Percentiles rank a stretch among this genome's conserved stretches.
phyloP scores from a whole-genome alignment of 2,329 filamentous ascomycete species.

The Dothideomycetes sp. region DNA sequence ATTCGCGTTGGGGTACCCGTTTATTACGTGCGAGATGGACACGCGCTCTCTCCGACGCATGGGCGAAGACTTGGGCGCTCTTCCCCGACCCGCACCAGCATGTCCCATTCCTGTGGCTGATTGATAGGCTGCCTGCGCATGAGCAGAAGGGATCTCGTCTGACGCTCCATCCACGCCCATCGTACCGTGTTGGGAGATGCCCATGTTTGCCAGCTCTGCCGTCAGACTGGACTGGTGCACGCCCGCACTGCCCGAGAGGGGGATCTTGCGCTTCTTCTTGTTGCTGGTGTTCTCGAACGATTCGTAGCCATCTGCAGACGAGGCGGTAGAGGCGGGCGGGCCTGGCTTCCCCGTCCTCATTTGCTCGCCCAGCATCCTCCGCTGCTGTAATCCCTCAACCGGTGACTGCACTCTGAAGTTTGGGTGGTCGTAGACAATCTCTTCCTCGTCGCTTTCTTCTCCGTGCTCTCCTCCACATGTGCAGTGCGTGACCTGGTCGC shows the following conservation, averaged over 20 bases:
- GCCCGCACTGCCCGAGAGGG: conserved; percentile 65
- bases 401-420: conserved; percentile 29
- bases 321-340: conserved; percentile 46
- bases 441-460: conserved; percentile 54
- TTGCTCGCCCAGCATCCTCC: neutral
- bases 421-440: conserved; percentile 29
- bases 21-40: neutral
- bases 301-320: conserved; percentile 80
- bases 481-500: conserved; percentile 35
- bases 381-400: conserved; percentile 14
- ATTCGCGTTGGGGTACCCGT: neutral
- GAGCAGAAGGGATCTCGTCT: conserved; percentile 28
- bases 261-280: conserved; percentile 98
- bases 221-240: conserved; percentile 48
- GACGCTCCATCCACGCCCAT: conserved; percentile 24
- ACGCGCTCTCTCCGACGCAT: neutral
- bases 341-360: conserved; percentile 18
- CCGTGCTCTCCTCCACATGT: conserved; percentile 35
- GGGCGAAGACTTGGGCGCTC: conserved; percentile 21
- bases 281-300: conserved; percentile 98
- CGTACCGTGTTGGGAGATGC: no score
- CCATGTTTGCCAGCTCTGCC: conserved; percentile 54
- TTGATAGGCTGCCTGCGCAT: conserved; percentile 39
- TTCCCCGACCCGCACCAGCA: conserved; percentile 73
- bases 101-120: conserved; percentile 50